Conservation (phyloP, 345 rosid species). For the Lepidium aucheri region DNA sequence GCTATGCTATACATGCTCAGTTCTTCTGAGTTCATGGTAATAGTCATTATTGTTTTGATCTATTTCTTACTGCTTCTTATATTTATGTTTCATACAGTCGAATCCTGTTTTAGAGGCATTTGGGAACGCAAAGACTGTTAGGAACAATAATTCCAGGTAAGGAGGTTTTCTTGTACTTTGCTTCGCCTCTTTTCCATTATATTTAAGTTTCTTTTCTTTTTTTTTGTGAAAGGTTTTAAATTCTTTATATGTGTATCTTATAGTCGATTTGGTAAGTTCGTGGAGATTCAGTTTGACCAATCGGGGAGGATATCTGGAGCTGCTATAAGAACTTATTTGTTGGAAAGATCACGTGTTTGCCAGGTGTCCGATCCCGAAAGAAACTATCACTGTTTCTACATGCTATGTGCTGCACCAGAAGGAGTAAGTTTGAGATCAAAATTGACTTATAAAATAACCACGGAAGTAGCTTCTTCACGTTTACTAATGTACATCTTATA, state of each 20-base stretch:
- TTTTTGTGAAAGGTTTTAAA: not conserved
- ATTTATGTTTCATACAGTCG: slow-evolving; percentile 51
- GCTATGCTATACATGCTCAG: not conserved
- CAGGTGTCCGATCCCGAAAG: slow-evolving; percentile 98
- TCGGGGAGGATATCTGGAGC: slow-evolving; percentile 95
- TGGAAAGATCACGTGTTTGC: slow-evolving; percentile 99
- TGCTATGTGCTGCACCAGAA: slow-evolving; percentile 96
- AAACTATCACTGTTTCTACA: slow-evolving; percentile 98
- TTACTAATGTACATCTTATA: not conserved
- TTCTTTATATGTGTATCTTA: slow-evolving; percentile 8
- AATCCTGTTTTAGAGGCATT: slow-evolving; percentile 99
- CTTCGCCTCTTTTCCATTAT: not conserved
- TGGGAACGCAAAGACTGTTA: slow-evolving; percentile 98
- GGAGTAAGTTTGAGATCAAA: slow-evolving; percentile 45
- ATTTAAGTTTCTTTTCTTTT: not conserved
- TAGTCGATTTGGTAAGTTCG: slow-evolving; percentile 99
- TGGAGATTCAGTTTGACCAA: slow-evolving; percentile 94
- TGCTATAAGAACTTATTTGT: slow-evolving; percentile 93
- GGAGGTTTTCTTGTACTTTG: slow-evolving; percentile 9
- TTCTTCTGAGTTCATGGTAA: not conserved
- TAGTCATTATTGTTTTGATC: not conserved
- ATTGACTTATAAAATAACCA: not conserved
- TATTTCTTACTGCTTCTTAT: not conserved
- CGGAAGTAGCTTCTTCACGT: not conserved
- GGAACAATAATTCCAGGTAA: slow-evolving; percentile 96